Conservation (phyloP, 2,329 filamentous ascomycete species). For the Helicocarpus griseus region DNA sequence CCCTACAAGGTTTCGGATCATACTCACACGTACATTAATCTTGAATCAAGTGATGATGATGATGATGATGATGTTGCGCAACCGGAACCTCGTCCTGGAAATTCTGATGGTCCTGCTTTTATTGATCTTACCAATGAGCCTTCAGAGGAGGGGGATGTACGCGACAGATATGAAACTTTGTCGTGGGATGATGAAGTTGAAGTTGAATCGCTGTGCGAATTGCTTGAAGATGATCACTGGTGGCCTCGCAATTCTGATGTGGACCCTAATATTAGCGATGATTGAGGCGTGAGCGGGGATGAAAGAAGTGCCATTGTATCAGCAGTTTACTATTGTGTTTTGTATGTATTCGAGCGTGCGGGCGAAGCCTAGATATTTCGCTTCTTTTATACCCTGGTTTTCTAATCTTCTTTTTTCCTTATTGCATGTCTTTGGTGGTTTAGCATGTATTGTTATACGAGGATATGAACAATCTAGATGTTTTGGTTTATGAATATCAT, state of each 20-base stretch:
- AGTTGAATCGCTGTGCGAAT: background rate
- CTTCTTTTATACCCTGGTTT: too few species aligned
- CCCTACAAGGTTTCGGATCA: background rate
- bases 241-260: constrained; percentile 10
- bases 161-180: background rate
- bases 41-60: background rate
- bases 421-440: too few species aligned
- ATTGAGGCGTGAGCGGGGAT: constrained; percentile 26
- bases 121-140: background rate
- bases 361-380: too few species aligned
- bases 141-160: background rate
- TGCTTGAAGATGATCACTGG: constrained; percentile 12
- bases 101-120: background rate
- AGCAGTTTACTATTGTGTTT: too few species aligned
- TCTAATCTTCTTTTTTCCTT: too few species aligned
- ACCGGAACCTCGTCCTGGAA: background rate
- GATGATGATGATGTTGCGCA: background rate
- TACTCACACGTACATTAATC: background rate
- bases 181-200: constrained; percentile 4
- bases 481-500: too few species aligned
- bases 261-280: constrained; percentile 10
- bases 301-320: too few species aligned
- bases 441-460: too few species aligned
- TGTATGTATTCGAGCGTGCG: too few species aligned
- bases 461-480: too few species aligned